Percentiles rank a stretch among this genome's conserved stretches.
Evolutionary conservation across 1,284 basidiomycete species (phyloP).

Genomic region (Acaromyces ingoldii): DNA sequence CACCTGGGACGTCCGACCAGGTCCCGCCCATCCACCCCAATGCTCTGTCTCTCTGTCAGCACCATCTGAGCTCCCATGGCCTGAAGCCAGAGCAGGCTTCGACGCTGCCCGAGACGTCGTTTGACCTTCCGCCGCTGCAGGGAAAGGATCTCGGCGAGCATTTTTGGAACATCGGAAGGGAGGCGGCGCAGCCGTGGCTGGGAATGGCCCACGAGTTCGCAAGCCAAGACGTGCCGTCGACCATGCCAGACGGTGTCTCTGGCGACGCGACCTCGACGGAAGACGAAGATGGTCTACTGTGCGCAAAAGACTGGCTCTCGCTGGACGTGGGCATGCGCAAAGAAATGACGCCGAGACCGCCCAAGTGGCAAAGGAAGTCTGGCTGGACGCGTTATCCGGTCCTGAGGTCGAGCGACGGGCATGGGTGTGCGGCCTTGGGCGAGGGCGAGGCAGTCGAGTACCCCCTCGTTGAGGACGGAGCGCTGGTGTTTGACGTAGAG

Average conservation of each 20-base stretch:
- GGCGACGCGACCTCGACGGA: slow-evolving; percentile 9
- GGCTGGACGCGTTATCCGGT: slow-evolving; percentile 85
- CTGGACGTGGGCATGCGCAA: slow-evolving; percentile 29
- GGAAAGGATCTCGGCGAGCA: slow-evolving; percentile 81
- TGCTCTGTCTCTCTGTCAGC: slow-evolving; percentile 69
- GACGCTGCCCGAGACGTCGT: slow-evolving; percentile 68
- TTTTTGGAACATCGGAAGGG: slow-evolving; percentile 73
- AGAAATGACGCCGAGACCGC: slow-evolving; percentile 53
- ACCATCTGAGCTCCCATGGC: slow-evolving; percentile 73
- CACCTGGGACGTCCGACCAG: slow-evolving; percentile 56
- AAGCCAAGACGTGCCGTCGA: slow-evolving; percentile 57
- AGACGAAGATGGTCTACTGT: not conserved
- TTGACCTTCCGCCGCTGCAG: slow-evolving; percentile 78
- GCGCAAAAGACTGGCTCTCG: slow-evolving; percentile 33
- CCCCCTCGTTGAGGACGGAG: slow-evolving; percentile 60
- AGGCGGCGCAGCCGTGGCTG: slow-evolving; percentile 75
- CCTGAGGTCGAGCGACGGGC: slow-evolving; percentile 51
- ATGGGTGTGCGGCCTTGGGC: slow-evolving; percentile 19
- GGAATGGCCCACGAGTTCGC: slow-evolving; percentile 67
- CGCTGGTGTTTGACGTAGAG: slow-evolving; percentile 89
- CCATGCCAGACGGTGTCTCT: slow-evolving; percentile 55
- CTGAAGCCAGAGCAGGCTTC: slow-evolving; percentile 77
- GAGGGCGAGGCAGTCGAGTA: slow-evolving; percentile 48
- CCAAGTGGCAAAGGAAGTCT: slow-evolving; percentile 67
- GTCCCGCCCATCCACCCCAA: slow-evolving; percentile 63